Evolutionary conservation across 257 asterid species (phyloP).

Genomic region (Anisodus acutangulus): DNA sequence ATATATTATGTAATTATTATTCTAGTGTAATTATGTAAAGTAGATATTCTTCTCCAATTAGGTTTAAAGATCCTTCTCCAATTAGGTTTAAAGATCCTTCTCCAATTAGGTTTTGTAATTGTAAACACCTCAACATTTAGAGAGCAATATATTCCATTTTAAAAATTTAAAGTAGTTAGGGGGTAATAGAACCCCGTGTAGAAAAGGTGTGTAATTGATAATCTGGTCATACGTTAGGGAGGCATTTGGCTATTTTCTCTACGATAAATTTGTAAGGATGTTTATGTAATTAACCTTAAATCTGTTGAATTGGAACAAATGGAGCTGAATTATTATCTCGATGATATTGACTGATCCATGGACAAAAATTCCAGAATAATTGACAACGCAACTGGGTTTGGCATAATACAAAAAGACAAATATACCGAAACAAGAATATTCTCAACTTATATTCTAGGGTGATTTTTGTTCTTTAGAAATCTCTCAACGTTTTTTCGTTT

Average conservation of each 20-base stretch:
- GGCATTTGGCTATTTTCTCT: background rate
- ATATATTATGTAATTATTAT: no score
- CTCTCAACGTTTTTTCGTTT: background rate
- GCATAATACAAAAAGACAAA: slow-evolving; percentile 6
- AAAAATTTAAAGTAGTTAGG: no score
- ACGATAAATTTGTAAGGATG: background rate
- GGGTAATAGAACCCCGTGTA: no score
- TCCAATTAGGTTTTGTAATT: no score
- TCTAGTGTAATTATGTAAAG: no score
- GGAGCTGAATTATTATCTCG: background rate
- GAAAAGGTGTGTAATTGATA: no score
- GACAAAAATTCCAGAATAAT: background rate
- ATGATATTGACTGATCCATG: background rate
- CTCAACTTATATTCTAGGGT: background rate
- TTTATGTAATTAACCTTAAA: background rate
- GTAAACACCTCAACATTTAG: no score
- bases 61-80: no score
- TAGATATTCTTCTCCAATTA: no score
- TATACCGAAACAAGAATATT: background rate
- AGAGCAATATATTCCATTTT: no score
- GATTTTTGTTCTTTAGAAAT: slow-evolving; percentile 8
- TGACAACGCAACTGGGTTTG: background rate
- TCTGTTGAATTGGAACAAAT: background rate
- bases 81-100: no score
- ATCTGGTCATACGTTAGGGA: no score